Evolutionary conservation across 805 yeast genomes (phyloP).

Genomic region (Yarrowia sp.): DNA sequence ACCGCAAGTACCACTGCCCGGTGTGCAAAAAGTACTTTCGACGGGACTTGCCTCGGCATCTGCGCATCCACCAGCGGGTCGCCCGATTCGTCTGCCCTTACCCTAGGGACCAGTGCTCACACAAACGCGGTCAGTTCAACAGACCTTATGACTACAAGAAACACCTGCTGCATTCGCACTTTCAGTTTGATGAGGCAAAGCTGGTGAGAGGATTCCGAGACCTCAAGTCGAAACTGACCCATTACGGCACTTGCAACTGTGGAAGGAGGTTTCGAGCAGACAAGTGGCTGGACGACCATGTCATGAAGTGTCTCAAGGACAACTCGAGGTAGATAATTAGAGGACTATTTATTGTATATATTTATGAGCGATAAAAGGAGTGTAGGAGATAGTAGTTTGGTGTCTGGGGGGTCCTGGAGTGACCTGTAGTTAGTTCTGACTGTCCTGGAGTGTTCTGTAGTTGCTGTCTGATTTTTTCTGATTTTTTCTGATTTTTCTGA

Average conservation of each 20-base stretch:
- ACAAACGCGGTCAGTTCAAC: slow-evolving; percentile 67
- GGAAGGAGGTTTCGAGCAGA: slow-evolving; percentile 58
- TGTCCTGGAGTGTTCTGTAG: too few relatives aligned
- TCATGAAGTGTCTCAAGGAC: slow-evolving; percentile 44
- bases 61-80: slow-evolving; percentile 65
- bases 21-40: slow-evolving; percentile 62
- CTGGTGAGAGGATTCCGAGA: slow-evolving; percentile 57
- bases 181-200: slow-evolving; percentile 58
- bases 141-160: slow-evolving; percentile 73
- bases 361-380: neutral
- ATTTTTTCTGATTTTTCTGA: too few relatives aligned
- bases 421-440: too few relatives aligned
- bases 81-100: slow-evolving; percentile 65
- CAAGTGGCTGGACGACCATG: slow-evolving; percentile 65
- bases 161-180: slow-evolving; percentile 67
- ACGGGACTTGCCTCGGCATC: slow-evolving; percentile 68
- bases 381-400: too few relatives aligned
- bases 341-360: slow-evolving; percentile 33
- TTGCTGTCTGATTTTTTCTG: too few relatives aligned
- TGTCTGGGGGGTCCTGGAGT: too few relatives aligned
- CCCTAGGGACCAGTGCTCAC: slow-evolving; percentile 62
- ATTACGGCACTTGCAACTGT: slow-evolving; percentile 63
- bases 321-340: neutral
- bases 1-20: slow-evolving; percentile 52
- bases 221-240: slow-evolving; percentile 59